Evolutionary conservation across 805 yeast genomes (phyloP), one percentile per base, ranked within the genome.

Genomic region (Wickerhamiella azyma): DNA sequence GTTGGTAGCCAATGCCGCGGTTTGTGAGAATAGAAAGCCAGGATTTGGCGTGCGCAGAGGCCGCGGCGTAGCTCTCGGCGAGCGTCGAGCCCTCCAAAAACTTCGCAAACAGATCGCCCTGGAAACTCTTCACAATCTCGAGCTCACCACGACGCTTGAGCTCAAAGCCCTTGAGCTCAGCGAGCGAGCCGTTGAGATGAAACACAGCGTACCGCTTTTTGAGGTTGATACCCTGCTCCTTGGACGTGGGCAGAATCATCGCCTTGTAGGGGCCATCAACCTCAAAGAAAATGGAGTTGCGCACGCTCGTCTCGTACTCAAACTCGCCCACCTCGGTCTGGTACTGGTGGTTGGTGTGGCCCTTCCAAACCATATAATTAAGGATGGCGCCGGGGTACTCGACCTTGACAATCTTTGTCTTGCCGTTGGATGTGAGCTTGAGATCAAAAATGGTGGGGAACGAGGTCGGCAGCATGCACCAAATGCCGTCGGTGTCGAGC

Each of bases 181-280:
- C 98, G 33, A 92, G 61, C 0, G 94, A 69, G 1, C 97, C 97
- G 62, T 94, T 96, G 47, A 81, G 77, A 59, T 92, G 92, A 66
- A 92, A 92, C 4, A 92, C 99, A 1, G 98, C 99, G 58, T 92
- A 92, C 56, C 99, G 74, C 57, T 92, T 92, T 62, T 92, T 92
- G 58, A 92, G 71, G 53, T 96, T 96, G 63, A 88, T 88, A 39
- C 95, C 97, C 69, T 94, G 97, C 60, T 92, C 98, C 52, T 85
- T 85, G 0, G 97, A 89, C 0, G 97, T 86, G 4, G 99, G 99
- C 43, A 92, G 70, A 48, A 92, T 76, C 98, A 92, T 92, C 0
- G 98, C 98, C 56, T 78, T 82, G 60, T 92, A 92, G 1, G 99
- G 99, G 9, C 99, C 99, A 67, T 92, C 99, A 16, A 94, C 96